Conservation (phyloP, 495 filamentous ascomycete genomes). For the Aspergillus saccharolyticus region DNA sequence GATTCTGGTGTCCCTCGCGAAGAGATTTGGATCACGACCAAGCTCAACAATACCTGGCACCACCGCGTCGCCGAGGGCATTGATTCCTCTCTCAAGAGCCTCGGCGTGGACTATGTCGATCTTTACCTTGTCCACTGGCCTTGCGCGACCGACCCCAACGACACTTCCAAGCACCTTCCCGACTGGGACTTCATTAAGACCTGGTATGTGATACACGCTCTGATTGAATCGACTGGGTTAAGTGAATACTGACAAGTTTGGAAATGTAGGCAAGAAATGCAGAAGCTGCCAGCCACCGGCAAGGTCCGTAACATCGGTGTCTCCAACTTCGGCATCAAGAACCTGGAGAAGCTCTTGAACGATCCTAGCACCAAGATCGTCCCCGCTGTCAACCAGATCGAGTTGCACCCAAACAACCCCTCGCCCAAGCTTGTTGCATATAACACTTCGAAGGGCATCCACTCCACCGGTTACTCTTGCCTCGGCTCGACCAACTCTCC, state of each 20-base stretch:
- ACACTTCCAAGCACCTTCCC: conserved; percentile 51
- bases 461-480: conserved; percentile 64
- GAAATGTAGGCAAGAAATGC: conserved; percentile 58
- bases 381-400: conserved; percentile 87
- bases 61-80: conserved; percentile 65
- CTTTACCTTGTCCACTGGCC: conserved; percentile 89
- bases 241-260: conserved; percentile 2
- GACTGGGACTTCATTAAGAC: conserved; percentile 82
- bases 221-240: neutral
- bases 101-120: conserved; percentile 75
- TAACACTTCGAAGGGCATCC: conserved; percentile 62
- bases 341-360: conserved; percentile 53
- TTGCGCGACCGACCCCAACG: conserved; percentile 53
- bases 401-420: conserved; percentile 79
- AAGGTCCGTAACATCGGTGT: conserved; percentile 72
- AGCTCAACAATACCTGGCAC: conserved; percentile 82
- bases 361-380: conserved; percentile 55
- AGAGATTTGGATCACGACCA: conserved; percentile 84
- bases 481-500: conserved; percentile 56
- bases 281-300: conserved; percentile 72
- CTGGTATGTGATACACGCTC: conserved; percentile 40
- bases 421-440: conserved; percentile 76
- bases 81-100: conserved; percentile 59
- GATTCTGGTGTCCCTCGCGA: conserved; percentile 75
- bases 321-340: conserved; percentile 57